Base-by-base conservation (phyloP, 129 eudicot species). In the Sambucus nigra region DNA sequence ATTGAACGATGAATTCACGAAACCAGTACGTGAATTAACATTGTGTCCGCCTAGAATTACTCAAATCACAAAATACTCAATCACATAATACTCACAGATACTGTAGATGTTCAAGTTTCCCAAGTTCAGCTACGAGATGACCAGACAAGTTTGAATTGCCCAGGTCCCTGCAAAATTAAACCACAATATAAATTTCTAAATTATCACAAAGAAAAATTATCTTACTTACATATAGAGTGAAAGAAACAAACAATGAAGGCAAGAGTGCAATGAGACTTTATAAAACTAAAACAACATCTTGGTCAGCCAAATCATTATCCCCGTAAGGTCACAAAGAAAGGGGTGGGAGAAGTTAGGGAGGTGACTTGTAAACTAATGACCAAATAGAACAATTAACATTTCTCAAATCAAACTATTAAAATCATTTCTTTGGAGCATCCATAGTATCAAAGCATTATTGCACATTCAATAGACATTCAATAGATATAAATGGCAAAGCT, bases 91-190 rank as follows among this genome's bases (percentile, higher is more conserved):
- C 94, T 89, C 51, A 89, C 98, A 89, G 76, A 79, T 89, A 89
- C 65, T 89, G 94, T 32, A 89, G 95, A 57, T 80, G 83, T 61
- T 85, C 94, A 46, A 89, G 98, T 42, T 69, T 79, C 38, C 95
- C 98, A 33, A 89, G 94, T 28, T 89, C 98, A 59, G 94, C 69
- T 40, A 85, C 95, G 33, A 89, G 75, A 67, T 81, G 86, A 51
- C 98, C 98, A 23, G 95, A 78, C 63, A 89, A 73, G 59, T 89
- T 89, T 47, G 98, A 81, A 63, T 89, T 89, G 33, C 98, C 98
- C 48, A 89, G 85, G 70, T 89, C 98, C 78, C 98, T 89, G 74
- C 65, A 63, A 45, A 59, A 53, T 42, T 45, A 9, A 47, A 61
- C 14, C 26, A 53, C 11, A 26, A 18, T 35, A 47, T 16, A 2